These are phyloP conservation scores for Debaryomycetaceae sp. DNA, from an alignment of 1,139 yeast species.

Conservation along the genomic window DNA sequence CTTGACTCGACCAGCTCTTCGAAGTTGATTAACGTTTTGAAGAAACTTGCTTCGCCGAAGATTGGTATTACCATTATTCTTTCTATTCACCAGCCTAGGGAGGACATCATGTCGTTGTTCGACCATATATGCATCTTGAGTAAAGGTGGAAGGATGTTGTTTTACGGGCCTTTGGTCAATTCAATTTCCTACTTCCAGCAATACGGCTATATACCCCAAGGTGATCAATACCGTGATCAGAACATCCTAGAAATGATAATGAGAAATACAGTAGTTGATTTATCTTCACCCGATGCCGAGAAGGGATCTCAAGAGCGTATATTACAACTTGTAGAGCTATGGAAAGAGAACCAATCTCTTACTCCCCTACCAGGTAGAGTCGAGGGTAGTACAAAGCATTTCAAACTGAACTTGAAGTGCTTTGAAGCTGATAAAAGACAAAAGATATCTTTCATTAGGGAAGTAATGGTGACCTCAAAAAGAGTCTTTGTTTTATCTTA, in stretches of 20 bases:
- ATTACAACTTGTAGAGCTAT: slow-evolving; percentile 39
- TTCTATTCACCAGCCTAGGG: slow-evolving; percentile 83
- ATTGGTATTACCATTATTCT: slow-evolving; percentile 68
- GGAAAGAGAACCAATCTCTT: slow-evolving; percentile 35
- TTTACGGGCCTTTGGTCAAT: slow-evolving; percentile 48
- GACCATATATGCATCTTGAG: slow-evolving; percentile 73
- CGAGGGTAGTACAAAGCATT: slow-evolving; percentile 11
- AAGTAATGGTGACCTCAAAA: slow-evolving; percentile 51
- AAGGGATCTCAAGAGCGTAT: slow-evolving; percentile 42
- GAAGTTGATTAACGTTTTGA: slow-evolving; percentile 59
- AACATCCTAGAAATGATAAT: slow-evolving; percentile 61
- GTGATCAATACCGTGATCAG: slow-evolving; percentile 6
- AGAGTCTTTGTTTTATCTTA: slow-evolving; percentile 53
- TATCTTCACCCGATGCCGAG: slow-evolving; percentile 42
- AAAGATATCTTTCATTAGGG: slow-evolving; percentile 32
- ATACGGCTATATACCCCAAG: slow-evolving; percentile 16
- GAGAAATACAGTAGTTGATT: slow-evolving; percentile 69
- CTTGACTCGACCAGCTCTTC: slow-evolving; percentile 76
- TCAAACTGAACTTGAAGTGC: slow-evolving; percentile 19
- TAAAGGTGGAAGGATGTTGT: slow-evolving; percentile 61
- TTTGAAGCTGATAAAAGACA: slow-evolving; percentile 26
- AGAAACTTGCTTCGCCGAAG: slow-evolving; percentile 45
- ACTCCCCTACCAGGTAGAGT: slow-evolving; percentile 1
- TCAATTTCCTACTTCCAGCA: slow-evolving; percentile 51
- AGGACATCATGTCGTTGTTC: slow-evolving; percentile 64